These are phyloP conservation scores for Aureobasidium musti DNA, from an alignment of 2,329 filamentous ascomycete genomes.

Conservation along the genomic window DNA sequence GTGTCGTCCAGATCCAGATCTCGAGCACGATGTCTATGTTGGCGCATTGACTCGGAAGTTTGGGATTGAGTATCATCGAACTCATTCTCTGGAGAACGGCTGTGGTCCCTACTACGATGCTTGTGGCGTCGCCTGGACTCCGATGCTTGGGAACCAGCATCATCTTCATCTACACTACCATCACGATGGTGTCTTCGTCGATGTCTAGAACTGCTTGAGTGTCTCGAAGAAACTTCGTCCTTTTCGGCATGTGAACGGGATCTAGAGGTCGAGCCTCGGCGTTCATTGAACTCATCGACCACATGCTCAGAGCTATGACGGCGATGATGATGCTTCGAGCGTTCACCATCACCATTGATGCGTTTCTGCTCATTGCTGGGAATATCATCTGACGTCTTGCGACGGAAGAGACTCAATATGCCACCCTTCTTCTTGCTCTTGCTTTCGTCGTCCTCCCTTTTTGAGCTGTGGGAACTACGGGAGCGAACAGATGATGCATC, in stretches of 20 bases:
- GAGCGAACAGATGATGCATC: conserved; percentile 46
- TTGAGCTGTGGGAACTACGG: conserved; percentile 32
- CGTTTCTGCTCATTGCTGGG: conserved; percentile 39
- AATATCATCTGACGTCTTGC: conserved; percentile 48
- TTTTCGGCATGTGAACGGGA: conserved; percentile 34
- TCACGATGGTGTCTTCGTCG: conserved; percentile 32
- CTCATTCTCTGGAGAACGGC: conserved; percentile 4
- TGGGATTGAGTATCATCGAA: background rate
- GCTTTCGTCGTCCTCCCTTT: conserved; percentile 44
- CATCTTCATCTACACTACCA: conserved; percentile 33
- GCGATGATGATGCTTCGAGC: conserved; percentile 47
- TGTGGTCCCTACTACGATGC: conserved; percentile 13
- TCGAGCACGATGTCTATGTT: conserved; percentile 20
- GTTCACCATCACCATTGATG: conserved; percentile 46
- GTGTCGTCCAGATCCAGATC: conserved; percentile 1
- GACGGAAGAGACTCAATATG: conserved; percentile 50
- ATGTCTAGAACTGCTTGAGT: conserved; percentile 32
- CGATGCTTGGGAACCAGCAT: conserved; percentile 29
- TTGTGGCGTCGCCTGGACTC: conserved; percentile 14
- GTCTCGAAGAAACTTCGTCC: conserved; percentile 32
- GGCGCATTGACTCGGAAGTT: conserved; percentile 22
- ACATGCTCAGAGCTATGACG: conserved; percentile 42
- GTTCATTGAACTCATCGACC: conserved; percentile 32
- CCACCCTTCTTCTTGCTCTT: conserved; percentile 51
- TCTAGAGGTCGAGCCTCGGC: conserved; percentile 32